Base-by-base conservation (phyloP, 2,329 filamentous ascomycete species). In the Colletotrichum sp. region DNA sequence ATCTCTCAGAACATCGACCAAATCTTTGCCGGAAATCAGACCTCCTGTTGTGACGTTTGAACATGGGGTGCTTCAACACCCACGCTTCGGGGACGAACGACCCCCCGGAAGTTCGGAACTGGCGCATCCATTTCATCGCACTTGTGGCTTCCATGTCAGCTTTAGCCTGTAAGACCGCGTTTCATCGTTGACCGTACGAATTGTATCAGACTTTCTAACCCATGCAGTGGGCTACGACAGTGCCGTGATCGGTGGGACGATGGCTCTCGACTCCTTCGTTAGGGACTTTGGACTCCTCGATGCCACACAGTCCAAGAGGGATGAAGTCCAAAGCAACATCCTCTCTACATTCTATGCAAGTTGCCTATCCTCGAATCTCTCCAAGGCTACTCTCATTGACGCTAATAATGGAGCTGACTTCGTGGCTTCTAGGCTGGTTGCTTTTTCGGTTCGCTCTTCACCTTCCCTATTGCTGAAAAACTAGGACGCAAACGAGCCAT, bases 261-360 rank as follows among this genome's bases (percentile, higher is more conserved):
- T 62, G 28, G 28, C 28, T 32, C 28, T 62, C 8, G 24, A 24
- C 3, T 62, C 57, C 28, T 62, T 62, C 28, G 57, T 70, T n/a
- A 59, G 71, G 13, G 68, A 73, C n/a, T 80, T 79, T 57, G 69
- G 75, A 8, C 75, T 80, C 6, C 70, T 71, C 12, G 16, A 63
- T 1, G 48, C 62, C 7, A 65, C 63, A 18, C 60, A 60, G 39
- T 26, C 60, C 34, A 22, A 62, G 6, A 71, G 75, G 18, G 78
- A 78, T n/a, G 55, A 75, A 13, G 72, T 79, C 26, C 66, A 71
- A 22, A 75, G 76, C 34, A 84, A 84, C 72, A 84, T 84, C 26
- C 82, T 84, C 79, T 81, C 75, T 75, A 90, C 89, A 3, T 91
- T 91, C 77, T 88, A 88, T 5, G 60, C 5, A 36, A 3, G 60